These are phyloP conservation scores for Cupressus sempervirens DNA, from an alignment of 75 land plant species.

Conservation along the genomic window DNA sequence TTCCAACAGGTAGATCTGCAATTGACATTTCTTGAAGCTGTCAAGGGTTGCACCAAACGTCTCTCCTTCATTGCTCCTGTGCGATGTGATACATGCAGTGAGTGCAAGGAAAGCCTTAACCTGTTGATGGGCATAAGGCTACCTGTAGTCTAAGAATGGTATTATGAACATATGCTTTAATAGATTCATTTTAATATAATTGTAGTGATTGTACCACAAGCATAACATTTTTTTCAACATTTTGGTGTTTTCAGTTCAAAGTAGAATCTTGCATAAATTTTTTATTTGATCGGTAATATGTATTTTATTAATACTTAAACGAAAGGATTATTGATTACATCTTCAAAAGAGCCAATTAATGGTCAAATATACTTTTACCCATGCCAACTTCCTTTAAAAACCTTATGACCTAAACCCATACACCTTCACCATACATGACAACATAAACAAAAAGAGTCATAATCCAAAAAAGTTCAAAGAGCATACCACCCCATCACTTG, in stretches of 20 bases:
- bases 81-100: slow-evolving; percentile 79
- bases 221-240: not conserved
- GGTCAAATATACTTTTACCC: too few species aligned
- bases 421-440: too few species aligned
- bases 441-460: too few species aligned
- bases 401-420: too few species aligned
- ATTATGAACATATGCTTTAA: not conserved
- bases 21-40: slow-evolving; percentile 83
- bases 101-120: slow-evolving; percentile 30
- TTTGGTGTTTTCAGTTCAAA: not conserved
- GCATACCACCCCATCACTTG: too few species aligned
- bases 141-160: not conserved
- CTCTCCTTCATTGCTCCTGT: slow-evolving; percentile 58
- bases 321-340: too few species aligned
- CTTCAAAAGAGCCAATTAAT: too few species aligned
- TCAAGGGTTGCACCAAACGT: slow-evolving; percentile 72
- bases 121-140: slow-evolving; percentile 9
- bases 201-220: not conserved
- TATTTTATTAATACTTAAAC: too few species aligned
- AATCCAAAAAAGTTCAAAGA: too few species aligned
- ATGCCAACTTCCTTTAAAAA: too few species aligned
- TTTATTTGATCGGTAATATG: too few species aligned
- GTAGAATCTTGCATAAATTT: not conserved
- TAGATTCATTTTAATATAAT: not conserved
- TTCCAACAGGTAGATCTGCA: slow-evolving; percentile 58